Evolutionary conservation across 371 early-diverging fungal species (phyloP).

Genomic region (Coemansia sp.): DNA sequence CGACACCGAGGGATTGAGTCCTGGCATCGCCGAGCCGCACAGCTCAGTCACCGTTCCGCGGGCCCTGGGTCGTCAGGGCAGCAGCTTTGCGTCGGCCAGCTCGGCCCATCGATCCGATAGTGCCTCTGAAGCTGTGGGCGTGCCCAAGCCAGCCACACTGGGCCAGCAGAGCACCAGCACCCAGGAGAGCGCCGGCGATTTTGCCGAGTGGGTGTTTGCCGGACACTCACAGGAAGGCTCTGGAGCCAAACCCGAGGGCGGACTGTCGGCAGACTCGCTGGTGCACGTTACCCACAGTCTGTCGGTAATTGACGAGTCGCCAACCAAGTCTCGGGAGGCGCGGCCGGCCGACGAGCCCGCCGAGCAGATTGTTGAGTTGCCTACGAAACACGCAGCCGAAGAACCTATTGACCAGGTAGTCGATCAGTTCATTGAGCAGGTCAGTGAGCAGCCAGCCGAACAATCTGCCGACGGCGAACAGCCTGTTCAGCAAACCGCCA

Average conservation of each 20-base stretch:
- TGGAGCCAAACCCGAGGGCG: slow-evolving; percentile 1
- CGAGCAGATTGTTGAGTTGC: background rate
- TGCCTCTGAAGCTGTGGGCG: background rate
- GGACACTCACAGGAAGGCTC: slow-evolving; percentile 23
- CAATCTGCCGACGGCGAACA: too few relatives aligned
- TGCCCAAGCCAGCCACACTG: background rate
- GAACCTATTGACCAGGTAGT: too few relatives aligned
- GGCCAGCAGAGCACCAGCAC: background rate
- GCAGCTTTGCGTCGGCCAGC: slow-evolving; percentile 25
- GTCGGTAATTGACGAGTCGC: slow-evolving; percentile 18
- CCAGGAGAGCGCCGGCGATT: slow-evolving; percentile 15
- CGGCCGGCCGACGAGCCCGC: background rate
- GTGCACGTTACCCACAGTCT: slow-evolving; percentile 24
- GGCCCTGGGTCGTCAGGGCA: slow-evolving; percentile 7
- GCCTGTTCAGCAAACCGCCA: too few relatives aligned
- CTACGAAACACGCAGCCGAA: too few relatives aligned
- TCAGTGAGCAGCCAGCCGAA: too few relatives aligned
- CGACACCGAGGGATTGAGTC: background rate
- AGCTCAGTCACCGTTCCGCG: slow-evolving; percentile 2
- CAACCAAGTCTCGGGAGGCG: slow-evolving; percentile 3
- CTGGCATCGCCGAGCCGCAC: slow-evolving; percentile 3
- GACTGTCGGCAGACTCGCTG: slow-evolving; percentile 32
- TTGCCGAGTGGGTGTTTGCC: slow-evolving; percentile 46
- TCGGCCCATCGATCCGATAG: slow-evolving; percentile 8
- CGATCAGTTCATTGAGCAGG: too few relatives aligned